Evolutionary conservation across 805 yeast species (phyloP), one percentile per base, ranked within the genome.

Genomic region (Monosporozyma unispora): DNA sequence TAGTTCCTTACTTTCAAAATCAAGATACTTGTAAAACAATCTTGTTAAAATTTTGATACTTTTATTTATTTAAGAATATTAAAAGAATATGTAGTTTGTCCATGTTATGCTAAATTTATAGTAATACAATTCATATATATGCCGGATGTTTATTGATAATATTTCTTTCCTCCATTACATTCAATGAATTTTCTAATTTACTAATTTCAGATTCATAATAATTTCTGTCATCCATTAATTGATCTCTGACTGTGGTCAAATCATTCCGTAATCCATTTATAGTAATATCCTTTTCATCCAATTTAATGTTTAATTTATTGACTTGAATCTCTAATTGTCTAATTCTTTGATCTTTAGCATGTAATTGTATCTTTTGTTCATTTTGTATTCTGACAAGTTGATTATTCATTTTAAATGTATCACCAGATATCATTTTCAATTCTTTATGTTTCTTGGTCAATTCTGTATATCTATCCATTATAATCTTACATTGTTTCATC

Each of bases 391-490:
- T 56, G 37, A 52, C 56, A 12, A 59, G 45, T 18, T 45, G 37
- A 11, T 46, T 50, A 29, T 54, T 55, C 5, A 58, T 55, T 9
- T 50, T 49, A n/a, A 46, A 28, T 10, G 28, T 39, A 19, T 31
- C 38, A 21, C 28, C 39, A 29, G n/a, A 54, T 12, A 40, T 22
- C 2, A 16, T 49, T 46, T 60, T 62, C 39, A 65, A 52, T 2
- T 55, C 60, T 43, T 61, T 67, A 52, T 69, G 65, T 50, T 63
- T 69, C 16, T 54, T 52, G 31, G 60, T 63, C 28, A 67, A 61
- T 27, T 57, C 55, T 47, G 61, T 65, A 45, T 63, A 69, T 11
- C 70, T 64, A 48, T 70, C 73, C 48, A 62, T 69, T 4, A 69
- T 47, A 48, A 57, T 57, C 47, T 68, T 65, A 4, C 67, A 59